Percentiles rank a stretch among this genome's conserved stretches.
phyloP scores from a whole-genome alignment of 2,329 filamentous ascomycete genomes.

The Cadophora sp. region DNA sequence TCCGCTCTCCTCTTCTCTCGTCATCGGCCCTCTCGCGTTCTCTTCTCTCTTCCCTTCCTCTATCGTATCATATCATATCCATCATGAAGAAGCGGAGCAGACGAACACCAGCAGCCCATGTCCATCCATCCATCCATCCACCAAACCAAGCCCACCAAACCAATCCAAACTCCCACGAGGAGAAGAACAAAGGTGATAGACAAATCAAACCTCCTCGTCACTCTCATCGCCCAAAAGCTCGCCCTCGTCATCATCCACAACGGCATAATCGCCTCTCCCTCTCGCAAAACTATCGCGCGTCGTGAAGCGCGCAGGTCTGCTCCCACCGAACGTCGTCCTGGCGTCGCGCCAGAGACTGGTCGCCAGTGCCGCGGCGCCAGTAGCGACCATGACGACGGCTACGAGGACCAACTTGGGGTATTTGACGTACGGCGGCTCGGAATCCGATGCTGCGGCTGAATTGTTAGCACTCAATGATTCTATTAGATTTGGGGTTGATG shows the following conservation, averaged over 20 bases:
- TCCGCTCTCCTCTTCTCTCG: no score
- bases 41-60: background rate
- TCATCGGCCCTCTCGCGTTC: no score
- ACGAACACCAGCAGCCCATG: background rate
- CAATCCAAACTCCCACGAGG: background rate
- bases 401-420: conserved; percentile 80
- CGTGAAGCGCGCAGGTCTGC: conserved; percentile 69
- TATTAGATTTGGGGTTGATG: background rate
- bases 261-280: conserved; percentile 84
- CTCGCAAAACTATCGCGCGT: conserved; percentile 89
- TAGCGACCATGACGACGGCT: conserved; percentile 64
- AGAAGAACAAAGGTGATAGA: background rate
- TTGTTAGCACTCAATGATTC: conserved; percentile 32
- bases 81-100: background rate
- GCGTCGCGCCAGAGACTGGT: conserved; percentile 75
- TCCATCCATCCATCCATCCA: background rate
- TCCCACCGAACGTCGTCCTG: conserved; percentile 58
- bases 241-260: conserved; percentile 92
- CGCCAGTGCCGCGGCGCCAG: conserved; percentile 46
- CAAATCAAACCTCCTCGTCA: conserved; percentile 76
- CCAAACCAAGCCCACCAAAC: background rate
- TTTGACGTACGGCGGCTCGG: conserved; percentile 78
- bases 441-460: conserved; percentile 58
- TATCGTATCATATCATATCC: conserved; percentile 11
- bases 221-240: conserved; percentile 93